Evolutionary conservation across 495 filamentous ascomycete genomes (phyloP), one percentile per base, ranked within the genome.

Genomic region (Penicillium waksmanii): DNA sequence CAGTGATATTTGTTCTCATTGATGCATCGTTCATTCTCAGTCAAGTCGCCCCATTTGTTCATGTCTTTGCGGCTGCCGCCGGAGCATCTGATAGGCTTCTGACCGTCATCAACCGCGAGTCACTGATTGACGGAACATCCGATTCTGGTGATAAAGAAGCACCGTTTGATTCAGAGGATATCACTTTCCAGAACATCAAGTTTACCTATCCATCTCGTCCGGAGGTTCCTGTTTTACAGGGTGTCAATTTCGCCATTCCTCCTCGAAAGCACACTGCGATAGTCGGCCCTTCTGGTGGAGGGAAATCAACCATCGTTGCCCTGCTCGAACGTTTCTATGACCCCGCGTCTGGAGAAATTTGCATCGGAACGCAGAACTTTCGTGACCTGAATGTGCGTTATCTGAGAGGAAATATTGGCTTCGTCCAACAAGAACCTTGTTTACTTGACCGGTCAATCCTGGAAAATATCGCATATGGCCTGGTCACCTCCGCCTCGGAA

Each of bases 251-350:
- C 13, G 65, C 66, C 0, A 80, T 90, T 27, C 77, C 80, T n/a
- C 75, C 82, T 3, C 80, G 80, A 17, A 82, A 85, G 60, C 75
- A 79, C 49, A 87, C 87, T 0, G 87, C 86, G 0, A 82, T 91
- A 47, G 85, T 91, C 1, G 88, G 88, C 1, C 71, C 84, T 4
- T 89, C 86, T n/a, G 88, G 88, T 2, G 83, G 83, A 53, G 88
- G 88, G 3, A 91, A 91, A 63, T 88, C 85, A 1, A 90, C 87
- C 11, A 70, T 89, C 42, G 80, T 81, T 3, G 78, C 79, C 9
- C 69, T 89, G 12, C 55, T 87, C 4, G 76, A 82, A 55, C 77
- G 86, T 10, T 78, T 87, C 50, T 80, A 79, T 44, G 74, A 81
- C 51, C 71, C 77, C 9, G 61, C 61, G 3, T 57, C 67, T 1